These are phyloP conservation scores for Mallotus japonicus DNA, from an alignment of 441 rosid species.

Conservation along the genomic window DNA sequence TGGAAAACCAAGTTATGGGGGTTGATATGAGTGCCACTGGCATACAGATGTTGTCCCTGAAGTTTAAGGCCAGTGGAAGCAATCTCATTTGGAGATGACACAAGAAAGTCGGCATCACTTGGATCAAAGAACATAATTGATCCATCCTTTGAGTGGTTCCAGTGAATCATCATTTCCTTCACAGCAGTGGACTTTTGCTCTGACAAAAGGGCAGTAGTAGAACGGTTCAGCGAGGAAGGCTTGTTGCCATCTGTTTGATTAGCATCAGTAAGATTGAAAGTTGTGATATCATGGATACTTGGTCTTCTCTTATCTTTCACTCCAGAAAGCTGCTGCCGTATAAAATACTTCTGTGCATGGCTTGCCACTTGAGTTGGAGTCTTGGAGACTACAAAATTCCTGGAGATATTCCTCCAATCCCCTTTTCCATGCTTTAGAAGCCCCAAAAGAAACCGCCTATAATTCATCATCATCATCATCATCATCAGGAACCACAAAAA, in stretches of 20 bases:
- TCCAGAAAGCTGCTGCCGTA: slow-evolving; percentile 77
- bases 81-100: slow-evolving; percentile 33
- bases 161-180: slow-evolving; percentile 30
- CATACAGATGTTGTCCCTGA: slow-evolving; percentile 35
- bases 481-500: slow-evolving; percentile 11
- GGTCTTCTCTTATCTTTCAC: slow-evolving; percentile 95
- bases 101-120: slow-evolving; percentile 23
- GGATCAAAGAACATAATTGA: slow-evolving; percentile 30
- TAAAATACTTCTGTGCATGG: slow-evolving; percentile 95
- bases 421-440: slow-evolving; percentile 91
- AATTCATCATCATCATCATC: slow-evolving; percentile 25
- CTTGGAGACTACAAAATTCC: slow-evolving; percentile 72
- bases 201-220: slow-evolving; percentile 23
- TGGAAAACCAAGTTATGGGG: slow-evolving; percentile 36
- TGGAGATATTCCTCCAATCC: slow-evolving; percentile 95
- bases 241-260: slow-evolving; percentile 26
- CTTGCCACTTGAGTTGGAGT: slow-evolving; percentile 99
- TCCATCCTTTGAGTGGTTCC: slow-evolving; percentile 31
- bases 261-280: slow-evolving; percentile 53
- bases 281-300: slow-evolving; percentile 95
- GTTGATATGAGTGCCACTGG: slow-evolving; percentile 27
- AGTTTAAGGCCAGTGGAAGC: slow-evolving; percentile 36
- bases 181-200: slow-evolving; percentile 28
- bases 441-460: slow-evolving; percentile 83
- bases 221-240: slow-evolving; percentile 33